Evolutionary conservation across 2,329 filamentous ascomycete genomes (phyloP).

Genomic region (Monilinia vaccinii-corymbosi): DNA sequence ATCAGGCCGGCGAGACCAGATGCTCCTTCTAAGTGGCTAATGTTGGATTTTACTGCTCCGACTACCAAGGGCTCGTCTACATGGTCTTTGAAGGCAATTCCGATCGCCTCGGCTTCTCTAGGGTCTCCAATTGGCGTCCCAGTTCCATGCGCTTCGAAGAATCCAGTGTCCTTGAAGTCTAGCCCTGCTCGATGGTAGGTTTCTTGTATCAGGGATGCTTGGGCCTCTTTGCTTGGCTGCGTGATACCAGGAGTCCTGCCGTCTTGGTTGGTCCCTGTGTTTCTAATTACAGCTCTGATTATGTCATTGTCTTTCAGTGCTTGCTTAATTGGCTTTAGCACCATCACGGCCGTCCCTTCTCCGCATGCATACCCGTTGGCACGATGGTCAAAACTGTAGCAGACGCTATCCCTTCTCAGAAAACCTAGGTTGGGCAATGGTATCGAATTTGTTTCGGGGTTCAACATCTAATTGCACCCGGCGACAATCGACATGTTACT

Average conservation of each 20-base stretch:
- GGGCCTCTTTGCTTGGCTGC: constrained; percentile 39
- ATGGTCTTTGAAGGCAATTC: background rate
- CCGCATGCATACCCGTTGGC: constrained; percentile 56
- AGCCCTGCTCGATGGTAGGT: constrained; percentile 12
- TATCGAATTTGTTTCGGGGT: no score
- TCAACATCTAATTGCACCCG: no score
- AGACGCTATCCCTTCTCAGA: constrained; percentile 29
- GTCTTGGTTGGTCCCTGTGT: constrained; percentile 37
- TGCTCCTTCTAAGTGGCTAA: constrained; percentile 21
- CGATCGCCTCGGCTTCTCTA: background rate
- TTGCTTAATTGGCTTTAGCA: constrained; percentile 49
- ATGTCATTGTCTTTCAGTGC: constrained; percentile 51
- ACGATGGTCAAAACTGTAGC: constrained; percentile 44
- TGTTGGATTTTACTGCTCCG: constrained; percentile 11
- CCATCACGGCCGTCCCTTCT: constrained; percentile 48
- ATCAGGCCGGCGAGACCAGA: constrained; percentile 16
- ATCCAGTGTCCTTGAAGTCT: background rate
- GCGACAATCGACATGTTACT: no score
- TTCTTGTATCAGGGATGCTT: constrained; percentile 22
- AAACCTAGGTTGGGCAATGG: no score
- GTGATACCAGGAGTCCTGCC: constrained; percentile 46
- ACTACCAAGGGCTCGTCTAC: background rate
- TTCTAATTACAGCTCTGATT: constrained; percentile 39
- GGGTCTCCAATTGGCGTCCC: background rate
- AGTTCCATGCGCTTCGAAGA: constrained; percentile 3